Evolutionary conservation across 192 early-diverging fungal genomes (phyloP), one percentile per base, ranked within the genome.

Genomic region (Mycoemilia scoparia): DNA sequence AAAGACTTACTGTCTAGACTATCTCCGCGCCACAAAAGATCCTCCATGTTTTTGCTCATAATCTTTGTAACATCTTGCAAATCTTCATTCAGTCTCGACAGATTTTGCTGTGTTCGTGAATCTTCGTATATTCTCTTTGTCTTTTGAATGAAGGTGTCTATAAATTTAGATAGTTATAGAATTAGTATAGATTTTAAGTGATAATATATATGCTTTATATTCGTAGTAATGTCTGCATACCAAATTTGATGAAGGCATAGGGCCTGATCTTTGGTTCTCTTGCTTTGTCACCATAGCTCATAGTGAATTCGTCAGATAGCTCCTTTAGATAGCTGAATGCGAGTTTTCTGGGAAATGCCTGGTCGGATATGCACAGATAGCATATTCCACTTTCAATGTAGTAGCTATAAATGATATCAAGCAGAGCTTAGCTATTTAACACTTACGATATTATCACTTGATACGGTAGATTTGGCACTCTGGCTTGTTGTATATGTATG

Each of bases 121-220:
- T 97, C 88, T 54, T 93, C 84, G 62, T 90, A 97, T 38, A 88
- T 74, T 40, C 82, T 77, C 64, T 93, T 93, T 29, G 84, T 86
- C 49, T 97, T 93, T 63, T 97, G 92, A 54, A 97, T 97, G 52
- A 87, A 97, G 3, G 84, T 91, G 63, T 93, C 90, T n/a, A n/a
- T n/a, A n/a, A n/a, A n/a, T n/a, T n/a, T n/a, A n/a, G n/a, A n/a
- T n/a, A n/a, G n/a, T n/a, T n/a, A n/a, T n/a, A n/a, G n/a, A n/a
- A n/a, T 83, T 49, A 10, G 15, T 2, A 14, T 28, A 14, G 27
- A 34, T 20, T 3, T 29, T 7, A 11, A 15, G 32, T n/a, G 21
- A 14, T 21, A 28, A 12, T 29, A 38, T 32, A 11, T 7, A 12
- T 0, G 2, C 27, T 9, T 19, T 28, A 21, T 5, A 9, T 11